phyloP scores from a whole-genome alignment of 305 asterid genomes.

The Lippia alba region DNA sequence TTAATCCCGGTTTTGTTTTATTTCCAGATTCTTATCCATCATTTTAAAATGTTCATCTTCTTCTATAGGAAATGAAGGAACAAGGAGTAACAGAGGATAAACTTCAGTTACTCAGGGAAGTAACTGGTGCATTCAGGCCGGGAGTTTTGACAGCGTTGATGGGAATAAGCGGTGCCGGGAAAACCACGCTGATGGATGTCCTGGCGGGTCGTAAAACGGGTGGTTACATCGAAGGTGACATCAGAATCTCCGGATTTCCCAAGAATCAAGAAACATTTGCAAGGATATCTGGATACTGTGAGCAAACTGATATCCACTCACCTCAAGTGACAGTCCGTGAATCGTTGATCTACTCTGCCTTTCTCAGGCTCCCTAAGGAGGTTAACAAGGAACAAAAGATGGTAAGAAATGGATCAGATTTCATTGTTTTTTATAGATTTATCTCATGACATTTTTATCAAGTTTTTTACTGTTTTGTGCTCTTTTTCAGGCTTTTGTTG shows the following conservation, averaged over 20 bases:
- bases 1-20: not conserved
- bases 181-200: constrained; percentile 93
- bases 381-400: constrained; percentile 73
- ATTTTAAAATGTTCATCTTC: not conserved
- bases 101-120: constrained; percentile 76
- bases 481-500: constrained; percentile 63
- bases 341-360: constrained; percentile 83
- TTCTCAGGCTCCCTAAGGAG: constrained; percentile 82
- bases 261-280: constrained; percentile 90
- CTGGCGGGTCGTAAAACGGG: constrained; percentile 90
- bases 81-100: constrained; percentile 80
- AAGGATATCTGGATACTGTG: constrained; percentile 89
- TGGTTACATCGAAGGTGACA: constrained; percentile 85
- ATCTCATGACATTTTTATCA: too few relatives aligned
- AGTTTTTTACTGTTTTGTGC: not conserved
- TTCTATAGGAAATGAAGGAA: constrained; percentile 80
- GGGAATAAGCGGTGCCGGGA: constrained; percentile 98
- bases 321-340: constrained; percentile 92
- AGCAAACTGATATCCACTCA: constrained; percentile 89
- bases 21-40: not conserved
- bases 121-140: constrained; percentile 89
- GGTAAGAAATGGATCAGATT: constrained; percentile 43
- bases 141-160: constrained; percentile 89
- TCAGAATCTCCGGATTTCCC: constrained; percentile 84
- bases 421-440: too few relatives aligned